Percentiles rank a stretch among this genome's conserved stretches.
Conservation (phyloP, 1,284 basidiomycete genomes). For the Cutaneotrichosporon dermatis region DNA sequence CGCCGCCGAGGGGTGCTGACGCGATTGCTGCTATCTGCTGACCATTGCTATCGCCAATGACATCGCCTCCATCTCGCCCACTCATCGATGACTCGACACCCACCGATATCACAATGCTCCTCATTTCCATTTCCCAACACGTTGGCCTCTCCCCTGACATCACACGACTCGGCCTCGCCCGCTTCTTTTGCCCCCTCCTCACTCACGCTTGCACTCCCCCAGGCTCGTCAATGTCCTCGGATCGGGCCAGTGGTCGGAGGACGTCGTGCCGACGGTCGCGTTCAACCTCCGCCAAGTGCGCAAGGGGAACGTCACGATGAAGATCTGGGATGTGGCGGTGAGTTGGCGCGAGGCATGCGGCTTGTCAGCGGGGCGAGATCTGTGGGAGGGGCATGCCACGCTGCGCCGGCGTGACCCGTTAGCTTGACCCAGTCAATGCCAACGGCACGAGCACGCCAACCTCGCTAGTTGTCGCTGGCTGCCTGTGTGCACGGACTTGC, state of each 20-base stretch:
- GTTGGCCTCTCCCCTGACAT: not conserved
- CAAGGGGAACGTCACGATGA: constrained; percentile 84
- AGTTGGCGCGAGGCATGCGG: constrained; percentile 13
- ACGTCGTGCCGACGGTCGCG: constrained; percentile 88
- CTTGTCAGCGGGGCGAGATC: not conserved
- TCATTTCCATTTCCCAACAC: not conserved
- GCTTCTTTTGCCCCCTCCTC: not conserved
- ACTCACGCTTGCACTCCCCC: not conserved
- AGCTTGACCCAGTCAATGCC: too few relatives aligned
- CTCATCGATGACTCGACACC: too few relatives aligned
- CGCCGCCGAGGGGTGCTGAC: constrained; percentile 5
- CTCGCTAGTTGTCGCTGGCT: too few relatives aligned
- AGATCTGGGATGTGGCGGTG: constrained; percentile 88
- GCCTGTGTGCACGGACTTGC: too few relatives aligned
- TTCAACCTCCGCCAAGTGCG: constrained; percentile 69
- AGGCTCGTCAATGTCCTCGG: constrained; percentile 78
- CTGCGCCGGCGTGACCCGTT: too few relatives aligned
- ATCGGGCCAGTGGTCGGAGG: constrained; percentile 87
- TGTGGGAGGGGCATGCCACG: not conserved
- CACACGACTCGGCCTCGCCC: not conserved
- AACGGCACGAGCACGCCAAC: too few relatives aligned
- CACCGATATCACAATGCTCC: too few relatives aligned
- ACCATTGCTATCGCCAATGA: too few relatives aligned
- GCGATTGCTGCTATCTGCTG: not conserved
- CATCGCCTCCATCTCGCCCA: too few relatives aligned